Evolutionary conservation across 345 rosid genomes (phyloP).

Genomic region (Toxicodendron radicans): DNA sequence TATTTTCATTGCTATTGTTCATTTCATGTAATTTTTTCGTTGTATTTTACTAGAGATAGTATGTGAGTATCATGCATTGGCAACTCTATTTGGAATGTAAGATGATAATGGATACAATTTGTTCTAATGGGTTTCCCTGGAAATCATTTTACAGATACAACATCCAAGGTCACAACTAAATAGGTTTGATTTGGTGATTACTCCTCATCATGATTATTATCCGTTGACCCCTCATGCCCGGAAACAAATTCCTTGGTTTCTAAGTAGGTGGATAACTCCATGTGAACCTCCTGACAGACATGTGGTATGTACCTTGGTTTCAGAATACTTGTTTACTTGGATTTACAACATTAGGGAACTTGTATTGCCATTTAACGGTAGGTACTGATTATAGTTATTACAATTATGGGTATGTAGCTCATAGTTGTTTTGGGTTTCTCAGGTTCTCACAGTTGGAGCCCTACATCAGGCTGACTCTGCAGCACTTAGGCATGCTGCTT

Average conservation of each 20-base stretch:
- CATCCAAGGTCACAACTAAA: conserved; percentile 76
- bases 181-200: conserved; percentile 85
- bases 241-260: conserved; percentile 68
- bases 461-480: conserved; percentile 77
- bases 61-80: neutral
- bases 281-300: conserved; percentile 66
- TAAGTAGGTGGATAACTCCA: conserved; percentile 78
- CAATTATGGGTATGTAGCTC: conserved; percentile 13
- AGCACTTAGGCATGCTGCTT: conserved; percentile 63
- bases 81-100: neutral
- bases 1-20: neutral
- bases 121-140: conserved; percentile 9
- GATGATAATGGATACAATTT: neutral
- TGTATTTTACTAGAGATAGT: neutral
- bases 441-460: conserved; percentile 91
- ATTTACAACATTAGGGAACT: neutral
- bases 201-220: conserved; percentile 88
- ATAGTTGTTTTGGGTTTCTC: conserved; percentile 22
- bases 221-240: conserved; percentile 73
- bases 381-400: neutral
- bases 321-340: conserved; percentile 14
- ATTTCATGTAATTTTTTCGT: neutral
- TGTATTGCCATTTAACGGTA: neutral
- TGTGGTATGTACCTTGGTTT: conserved; percentile 61
- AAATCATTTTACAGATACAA: conserved; percentile 61